phyloP scores from a whole-genome alignment of 257 asterid species.

The Anisodus acutangulus region DNA sequence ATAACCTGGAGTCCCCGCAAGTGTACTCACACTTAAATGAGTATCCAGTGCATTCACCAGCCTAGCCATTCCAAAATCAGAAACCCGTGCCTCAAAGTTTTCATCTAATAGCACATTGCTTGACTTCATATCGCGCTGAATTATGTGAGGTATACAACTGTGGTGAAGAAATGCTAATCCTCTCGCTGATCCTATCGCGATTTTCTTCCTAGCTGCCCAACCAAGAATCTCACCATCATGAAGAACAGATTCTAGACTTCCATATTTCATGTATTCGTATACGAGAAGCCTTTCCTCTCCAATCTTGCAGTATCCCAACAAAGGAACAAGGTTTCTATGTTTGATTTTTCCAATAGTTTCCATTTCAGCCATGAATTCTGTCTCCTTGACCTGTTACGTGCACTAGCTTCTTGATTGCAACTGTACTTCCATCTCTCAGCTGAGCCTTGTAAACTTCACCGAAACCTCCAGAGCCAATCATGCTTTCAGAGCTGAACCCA shows the following conservation, averaged over 20 bases:
- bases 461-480: slow-evolving; percentile 97
- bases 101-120: slow-evolving; percentile 91
- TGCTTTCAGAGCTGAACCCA: slow-evolving; percentile 75
- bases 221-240: slow-evolving; percentile 65
- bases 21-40: slow-evolving; percentile 89
- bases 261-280: slow-evolving; percentile 91
- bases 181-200: slow-evolving; percentile 84
- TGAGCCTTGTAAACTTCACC: slow-evolving; percentile 96
- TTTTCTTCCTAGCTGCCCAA: slow-evolving; percentile 78
- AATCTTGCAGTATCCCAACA: slow-evolving; percentile 80
- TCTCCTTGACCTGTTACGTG: slow-evolving; percentile 92
- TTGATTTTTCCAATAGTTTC: slow-evolving; percentile 95
- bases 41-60: slow-evolving; percentile 84
- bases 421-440: slow-evolving; percentile 68
- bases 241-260: slow-evolving; percentile 81
- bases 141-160: slow-evolving; percentile 93
- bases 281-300: slow-evolving; percentile 95
- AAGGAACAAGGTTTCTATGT: slow-evolving; percentile 85
- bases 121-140: slow-evolving; percentile 96
- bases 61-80: slow-evolving; percentile 98
- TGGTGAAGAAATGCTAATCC: slow-evolving; percentile 98
- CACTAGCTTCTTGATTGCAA: slow-evolving; percentile 88
- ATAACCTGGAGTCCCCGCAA: slow-evolving; percentile 95
- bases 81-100: slow-evolving; percentile 82
- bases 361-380: slow-evolving; percentile 97